Conservation (phyloP, 2,329 filamentous ascomycete genomes). For the Xylaria sp. region DNA sequence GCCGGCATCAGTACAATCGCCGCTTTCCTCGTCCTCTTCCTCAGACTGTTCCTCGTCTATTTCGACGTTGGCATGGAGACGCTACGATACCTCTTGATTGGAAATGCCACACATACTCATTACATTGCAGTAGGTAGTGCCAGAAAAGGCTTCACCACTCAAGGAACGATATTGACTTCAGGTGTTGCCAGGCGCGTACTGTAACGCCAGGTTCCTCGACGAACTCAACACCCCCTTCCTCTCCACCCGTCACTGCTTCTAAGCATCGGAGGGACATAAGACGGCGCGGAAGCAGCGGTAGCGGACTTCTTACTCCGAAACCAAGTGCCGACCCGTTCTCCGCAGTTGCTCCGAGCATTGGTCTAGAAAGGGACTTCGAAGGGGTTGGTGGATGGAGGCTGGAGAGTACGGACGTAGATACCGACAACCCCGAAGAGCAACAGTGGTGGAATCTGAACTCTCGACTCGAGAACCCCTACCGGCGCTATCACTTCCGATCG, state of each 20-base stretch:
- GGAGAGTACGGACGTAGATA: constrained; percentile 40
- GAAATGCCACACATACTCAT: constrained; percentile 50
- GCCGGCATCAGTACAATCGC: constrained; percentile 72
- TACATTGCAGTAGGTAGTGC: constrained; percentile 39
- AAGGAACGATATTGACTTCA: neutral
- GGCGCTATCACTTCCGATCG: constrained; percentile 48
- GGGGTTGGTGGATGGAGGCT: constrained; percentile 69
- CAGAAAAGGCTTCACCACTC: neutral
- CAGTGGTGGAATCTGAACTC: constrained; percentile 51
- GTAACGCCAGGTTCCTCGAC: constrained; percentile 35
- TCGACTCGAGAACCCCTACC: constrained; percentile 47
- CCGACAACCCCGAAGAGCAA: constrained; percentile 54
- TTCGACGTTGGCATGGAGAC: constrained; percentile 70
- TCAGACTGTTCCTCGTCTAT: constrained; percentile 71
- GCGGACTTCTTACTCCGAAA: constrained; percentile 42
- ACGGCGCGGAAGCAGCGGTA: constrained; percentile 42
- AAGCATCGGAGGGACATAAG: constrained; percentile 40
- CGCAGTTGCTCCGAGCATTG: constrained; percentile 58
- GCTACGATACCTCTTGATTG: constrained; percentile 65
- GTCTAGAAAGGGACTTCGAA: constrained; percentile 67
- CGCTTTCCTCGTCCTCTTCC: constrained; percentile 69
- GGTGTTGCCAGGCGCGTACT: constrained; percentile 36
- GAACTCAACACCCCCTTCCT: constrained; percentile 39
- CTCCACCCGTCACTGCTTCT: constrained; percentile 33
- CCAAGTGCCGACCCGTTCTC: constrained; percentile 49